A percentile compares a stretch with the other conserved stretches of the same genome.
These are phyloP conservation scores for Striga hermonthica DNA, from an alignment of 305 asterid species.

Conservation along the genomic window DNA sequence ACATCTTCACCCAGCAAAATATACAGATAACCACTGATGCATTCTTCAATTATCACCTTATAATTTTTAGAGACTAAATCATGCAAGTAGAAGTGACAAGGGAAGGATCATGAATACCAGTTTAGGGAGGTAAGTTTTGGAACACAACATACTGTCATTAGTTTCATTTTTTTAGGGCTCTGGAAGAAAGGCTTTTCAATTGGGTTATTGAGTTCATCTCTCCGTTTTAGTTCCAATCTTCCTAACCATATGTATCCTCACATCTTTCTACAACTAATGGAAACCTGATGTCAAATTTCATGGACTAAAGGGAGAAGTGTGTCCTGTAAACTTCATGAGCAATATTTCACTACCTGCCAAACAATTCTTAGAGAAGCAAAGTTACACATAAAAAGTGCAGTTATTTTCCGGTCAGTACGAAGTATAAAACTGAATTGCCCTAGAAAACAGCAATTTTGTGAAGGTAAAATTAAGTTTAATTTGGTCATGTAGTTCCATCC, in stretches of 20 bases:
- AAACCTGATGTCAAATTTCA: background rate
- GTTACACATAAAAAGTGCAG: no score
- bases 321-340: background rate
- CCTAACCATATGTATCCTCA: no score
- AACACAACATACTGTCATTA: background rate
- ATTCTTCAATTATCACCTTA: conserved; percentile 10
- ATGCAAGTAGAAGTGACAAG: background rate
- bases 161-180: background rate
- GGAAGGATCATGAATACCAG: background rate
- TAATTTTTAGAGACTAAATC: background rate
- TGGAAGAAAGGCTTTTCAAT: background rate
- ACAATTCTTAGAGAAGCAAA: no score
- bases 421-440: no score
- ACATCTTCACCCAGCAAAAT: background rate
- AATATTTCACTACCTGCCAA: no score
- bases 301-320: background rate
- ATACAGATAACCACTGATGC: background rate
- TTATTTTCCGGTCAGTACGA: no score
- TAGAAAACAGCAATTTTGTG: no score
- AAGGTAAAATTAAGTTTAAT: background rate
- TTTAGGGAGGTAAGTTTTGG: background rate
- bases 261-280: background rate
- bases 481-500: background rate
- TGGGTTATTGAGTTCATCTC: background rate
- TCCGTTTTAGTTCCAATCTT: background rate